These are phyloP conservation scores for Ogataea glucozyma DNA, from an alignment of 805 yeast species.

Conservation along the genomic window DNA sequence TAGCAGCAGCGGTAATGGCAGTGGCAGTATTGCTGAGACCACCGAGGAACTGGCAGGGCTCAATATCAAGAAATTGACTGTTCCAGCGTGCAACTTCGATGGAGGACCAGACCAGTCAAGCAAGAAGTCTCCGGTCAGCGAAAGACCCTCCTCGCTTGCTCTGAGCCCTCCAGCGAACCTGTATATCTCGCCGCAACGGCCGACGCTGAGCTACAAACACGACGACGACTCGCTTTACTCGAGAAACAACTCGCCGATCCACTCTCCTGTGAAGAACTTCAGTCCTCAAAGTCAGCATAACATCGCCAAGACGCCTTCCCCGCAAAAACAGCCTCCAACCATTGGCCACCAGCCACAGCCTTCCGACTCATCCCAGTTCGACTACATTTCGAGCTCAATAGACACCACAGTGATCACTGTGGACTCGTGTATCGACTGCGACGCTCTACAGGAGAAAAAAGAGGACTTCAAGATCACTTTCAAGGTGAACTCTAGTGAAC, in stretches of 20 bases:
- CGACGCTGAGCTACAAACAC: constrained; percentile 1
- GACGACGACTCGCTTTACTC: constrained; percentile 7
- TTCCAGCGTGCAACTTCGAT: constrained; percentile 2
- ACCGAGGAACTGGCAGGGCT: constrained; percentile 13
- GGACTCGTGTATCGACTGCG: constrained; percentile 33
- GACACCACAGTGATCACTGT: constrained; percentile 34
- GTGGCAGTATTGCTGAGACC: neutral
- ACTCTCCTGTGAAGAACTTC: constrained; percentile 13
- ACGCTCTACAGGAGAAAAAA: constrained; percentile 36
- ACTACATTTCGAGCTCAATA: constrained; percentile 32
- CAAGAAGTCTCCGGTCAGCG: constrained; percentile 2
- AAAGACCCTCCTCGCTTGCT: neutral
- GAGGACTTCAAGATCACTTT: constrained; percentile 65
- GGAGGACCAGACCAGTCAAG: constrained; percentile 1
- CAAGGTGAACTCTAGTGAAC: constrained; percentile 60
- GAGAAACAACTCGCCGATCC: constrained; percentile 3
- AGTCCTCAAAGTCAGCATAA: constrained; percentile 10
- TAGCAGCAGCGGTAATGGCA: neutral
- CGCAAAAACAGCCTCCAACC: constrained; percentile 8
- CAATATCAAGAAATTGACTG: constrained; percentile 10
- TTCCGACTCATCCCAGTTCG: constrained; percentile 27
- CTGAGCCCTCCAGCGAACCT: constrained; percentile 2
- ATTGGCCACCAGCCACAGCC: constrained; percentile 17
- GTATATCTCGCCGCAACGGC: constrained; percentile 5
- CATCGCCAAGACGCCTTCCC: constrained; percentile 19